Conservation (phyloP, 257 asterid species). For the Solanum peruvianum region DNA sequence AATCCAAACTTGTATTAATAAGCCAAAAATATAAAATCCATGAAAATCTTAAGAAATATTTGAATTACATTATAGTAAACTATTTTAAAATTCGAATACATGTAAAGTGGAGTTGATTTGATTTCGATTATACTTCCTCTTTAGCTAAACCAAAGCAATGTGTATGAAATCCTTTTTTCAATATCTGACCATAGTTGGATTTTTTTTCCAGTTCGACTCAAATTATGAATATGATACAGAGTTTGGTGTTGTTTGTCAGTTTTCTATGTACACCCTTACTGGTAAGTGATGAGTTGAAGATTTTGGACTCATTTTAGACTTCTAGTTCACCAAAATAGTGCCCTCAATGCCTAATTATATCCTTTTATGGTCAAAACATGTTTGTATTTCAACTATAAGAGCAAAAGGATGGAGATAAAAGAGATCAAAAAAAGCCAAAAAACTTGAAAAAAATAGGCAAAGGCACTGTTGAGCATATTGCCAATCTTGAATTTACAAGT, state of each 20-base stretch:
- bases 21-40: neutral
- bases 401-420: neutral
- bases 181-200: neutral
- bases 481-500: neutral
- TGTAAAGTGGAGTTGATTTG: neutral
- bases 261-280: neutral
- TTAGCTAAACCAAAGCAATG: neutral
- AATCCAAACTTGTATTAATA: neutral
- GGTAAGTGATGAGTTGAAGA: neutral
- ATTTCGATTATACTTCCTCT: neutral
- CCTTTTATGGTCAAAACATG: neutral
- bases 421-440: neutral
- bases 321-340: neutral
- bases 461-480: neutral
- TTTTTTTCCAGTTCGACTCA: neutral
- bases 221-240: neutral
- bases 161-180: neutral
- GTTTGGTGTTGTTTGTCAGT: neutral
- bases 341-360: neutral
- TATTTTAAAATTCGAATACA: neutral
- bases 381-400: neutral
- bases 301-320: neutral
- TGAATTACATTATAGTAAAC: neutral
- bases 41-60: neutral
- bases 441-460: neutral